Conservation (phyloP, 495 filamentous ascomycete species). For the Aspergillus nidulans region DNA sequence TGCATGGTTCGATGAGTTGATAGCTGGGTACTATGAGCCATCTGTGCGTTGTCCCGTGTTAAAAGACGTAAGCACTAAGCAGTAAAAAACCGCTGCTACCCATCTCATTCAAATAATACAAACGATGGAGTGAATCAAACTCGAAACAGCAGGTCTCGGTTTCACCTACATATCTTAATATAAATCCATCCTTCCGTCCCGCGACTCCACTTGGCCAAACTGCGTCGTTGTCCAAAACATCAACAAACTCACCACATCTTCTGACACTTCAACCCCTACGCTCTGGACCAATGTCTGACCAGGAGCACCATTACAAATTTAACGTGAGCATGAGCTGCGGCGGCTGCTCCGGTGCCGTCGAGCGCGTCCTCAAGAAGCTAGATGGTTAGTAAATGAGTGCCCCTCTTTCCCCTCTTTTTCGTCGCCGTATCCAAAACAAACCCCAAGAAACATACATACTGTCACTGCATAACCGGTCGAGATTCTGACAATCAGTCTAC, state of each 20-base stretch:
- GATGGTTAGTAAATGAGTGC: constrained; percentile 65
- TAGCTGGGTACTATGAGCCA: constrained; percentile 3
- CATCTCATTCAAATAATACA: neutral
- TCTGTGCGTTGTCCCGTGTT: neutral
- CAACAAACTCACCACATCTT: neutral
- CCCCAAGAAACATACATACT: neutral
- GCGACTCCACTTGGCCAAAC: neutral
- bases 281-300: constrained; percentile 39
- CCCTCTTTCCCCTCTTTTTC: neutral
- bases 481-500: neutral
- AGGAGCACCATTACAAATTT: constrained; percentile 65
- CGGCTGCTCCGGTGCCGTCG: constrained; percentile 69
- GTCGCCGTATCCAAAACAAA: neutral
- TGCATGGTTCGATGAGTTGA: constrained; percentile 2
- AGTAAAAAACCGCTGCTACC: neutral
- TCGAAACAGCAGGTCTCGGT: no score
- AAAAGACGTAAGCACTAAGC: neutral
- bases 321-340: constrained; percentile 65
- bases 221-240: neutral
- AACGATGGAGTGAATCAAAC: no score
- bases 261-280: neutral
- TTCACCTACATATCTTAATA: no score
- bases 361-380: constrained; percentile 90
- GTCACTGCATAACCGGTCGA: neutral
- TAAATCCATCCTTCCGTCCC: neutral